A percentile compares a stretch with the other conserved stretches of the same genome.
phyloP scores from a whole-genome alignment of 495 filamentous ascomycete species.

The Penicillium tannophilum region DNA sequence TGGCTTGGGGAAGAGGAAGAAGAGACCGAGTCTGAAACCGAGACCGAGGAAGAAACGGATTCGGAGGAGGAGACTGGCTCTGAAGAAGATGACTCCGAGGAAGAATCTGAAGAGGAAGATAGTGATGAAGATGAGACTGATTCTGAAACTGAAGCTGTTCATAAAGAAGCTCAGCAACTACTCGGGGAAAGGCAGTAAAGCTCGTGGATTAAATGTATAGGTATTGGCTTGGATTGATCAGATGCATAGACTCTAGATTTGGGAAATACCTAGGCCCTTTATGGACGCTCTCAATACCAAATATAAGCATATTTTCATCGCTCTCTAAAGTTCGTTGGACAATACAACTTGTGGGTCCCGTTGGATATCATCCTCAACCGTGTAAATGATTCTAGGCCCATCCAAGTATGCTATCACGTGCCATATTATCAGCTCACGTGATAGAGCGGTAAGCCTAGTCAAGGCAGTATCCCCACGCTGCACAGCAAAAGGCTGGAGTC shows the following conservation, averaged over 20 bases:
- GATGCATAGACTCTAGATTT: background rate
- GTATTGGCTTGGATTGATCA: background rate
- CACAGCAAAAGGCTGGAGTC: conserved; percentile 3
- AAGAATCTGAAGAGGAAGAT: conserved; percentile 46
- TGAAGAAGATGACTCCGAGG: conserved; percentile 48
- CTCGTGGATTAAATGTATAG: conserved; percentile 6
- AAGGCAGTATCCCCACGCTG: background rate
- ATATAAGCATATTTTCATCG: no score
- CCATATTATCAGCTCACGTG: background rate
- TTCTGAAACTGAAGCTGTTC: conserved; percentile 34
- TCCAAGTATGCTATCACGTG: background rate
- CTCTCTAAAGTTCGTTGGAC: no score
- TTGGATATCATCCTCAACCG: no score
- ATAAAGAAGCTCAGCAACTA: conserved; percentile 29
- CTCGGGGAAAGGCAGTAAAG: conserved; percentile 9
- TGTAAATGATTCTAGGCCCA: background rate
- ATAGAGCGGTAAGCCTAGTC: background rate
- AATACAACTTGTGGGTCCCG: no score
- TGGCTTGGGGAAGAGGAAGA: conserved; percentile 68
- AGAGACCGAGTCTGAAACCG: conserved; percentile 48
- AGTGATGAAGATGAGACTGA: conserved; percentile 46
- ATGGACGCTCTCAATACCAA: no score
- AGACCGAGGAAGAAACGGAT: conserved; percentile 50
- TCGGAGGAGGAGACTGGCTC: conserved; percentile 44
- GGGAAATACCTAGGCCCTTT: background rate